phyloP scores from a whole-genome alignment of 2,329 filamentous ascomycete species.

The Aphanocladium album region DNA sequence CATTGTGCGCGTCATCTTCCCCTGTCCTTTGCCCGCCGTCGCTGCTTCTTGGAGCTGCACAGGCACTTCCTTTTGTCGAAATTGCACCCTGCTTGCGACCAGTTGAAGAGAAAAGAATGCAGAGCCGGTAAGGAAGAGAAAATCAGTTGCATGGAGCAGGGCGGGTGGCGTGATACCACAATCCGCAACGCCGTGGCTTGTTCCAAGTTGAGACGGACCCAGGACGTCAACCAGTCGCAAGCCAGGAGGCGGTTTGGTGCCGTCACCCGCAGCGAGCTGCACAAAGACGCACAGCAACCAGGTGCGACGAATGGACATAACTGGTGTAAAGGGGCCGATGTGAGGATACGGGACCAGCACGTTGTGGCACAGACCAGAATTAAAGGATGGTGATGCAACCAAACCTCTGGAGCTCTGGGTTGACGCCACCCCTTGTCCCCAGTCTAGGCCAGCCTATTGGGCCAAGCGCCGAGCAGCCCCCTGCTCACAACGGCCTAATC shows the following conservation, averaged over 20 bases:
- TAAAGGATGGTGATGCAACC: slow-evolving; percentile 5
- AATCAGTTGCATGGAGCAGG: neutral
- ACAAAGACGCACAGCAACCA: neutral
- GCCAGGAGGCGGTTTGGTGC: neutral
- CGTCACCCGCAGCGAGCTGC: neutral
- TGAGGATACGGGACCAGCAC: neutral
- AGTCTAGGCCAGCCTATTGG: neutral
- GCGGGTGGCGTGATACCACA: slow-evolving; percentile 1
- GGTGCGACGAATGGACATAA: neutral
- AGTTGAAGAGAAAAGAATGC: neutral
- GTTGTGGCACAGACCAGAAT: slow-evolving; percentile 6
- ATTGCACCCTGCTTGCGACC: neutral
- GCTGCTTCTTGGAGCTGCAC: neutral
- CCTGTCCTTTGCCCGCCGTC: neutral
- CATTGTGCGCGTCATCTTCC: neutral
- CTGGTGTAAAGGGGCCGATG: neutral
- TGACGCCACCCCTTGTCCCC: neutral
- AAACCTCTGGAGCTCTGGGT: neutral
- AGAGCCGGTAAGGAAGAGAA: neutral
- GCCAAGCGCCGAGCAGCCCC: neutral
- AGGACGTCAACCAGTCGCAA: slow-evolving; percentile 3
- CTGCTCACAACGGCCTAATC: slow-evolving; percentile 4
- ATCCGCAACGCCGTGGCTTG: slow-evolving; percentile 9
- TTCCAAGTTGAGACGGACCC: slow-evolving; percentile 13
- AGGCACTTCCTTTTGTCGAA: neutral